phyloP scores from a whole-genome alignment of 1,284 basidiomycete species.

The Ustilago hordei region DNA sequence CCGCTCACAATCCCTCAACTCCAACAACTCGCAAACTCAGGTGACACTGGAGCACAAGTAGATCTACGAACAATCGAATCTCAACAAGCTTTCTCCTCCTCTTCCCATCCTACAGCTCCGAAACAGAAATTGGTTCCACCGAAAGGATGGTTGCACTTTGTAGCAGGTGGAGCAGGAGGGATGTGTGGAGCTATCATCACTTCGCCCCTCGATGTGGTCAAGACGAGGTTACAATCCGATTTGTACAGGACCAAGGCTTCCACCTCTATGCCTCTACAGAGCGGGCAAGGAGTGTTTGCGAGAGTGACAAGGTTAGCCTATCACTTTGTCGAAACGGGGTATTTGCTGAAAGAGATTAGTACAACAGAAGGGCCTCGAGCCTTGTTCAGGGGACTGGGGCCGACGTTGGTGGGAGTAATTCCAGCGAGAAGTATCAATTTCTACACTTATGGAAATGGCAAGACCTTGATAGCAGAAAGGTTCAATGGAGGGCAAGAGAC shows the following conservation, averaged over 20 bases:
- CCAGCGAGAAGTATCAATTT: conserved; percentile 94
- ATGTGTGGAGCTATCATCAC: conserved; percentile 98
- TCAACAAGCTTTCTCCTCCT: conserved; percentile 24
- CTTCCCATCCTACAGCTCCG: background rate
- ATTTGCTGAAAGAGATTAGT: conserved; percentile 75
- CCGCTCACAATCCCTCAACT: conserved; percentile 27
- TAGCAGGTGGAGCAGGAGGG: conserved; percentile 79
- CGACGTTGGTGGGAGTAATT: conserved; percentile 92
- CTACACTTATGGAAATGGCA: conserved; percentile 97
- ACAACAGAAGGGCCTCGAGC: conserved; percentile 89
- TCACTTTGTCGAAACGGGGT: conserved; percentile 94
- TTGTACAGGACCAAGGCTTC: conserved; percentile 75
- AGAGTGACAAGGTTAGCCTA: conserved; percentile 77
- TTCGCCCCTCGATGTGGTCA: conserved; percentile 97
- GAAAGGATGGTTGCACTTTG: conserved; percentile 71
- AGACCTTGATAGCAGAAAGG: conserved; percentile 83
- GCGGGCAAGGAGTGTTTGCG: conserved; percentile 21
- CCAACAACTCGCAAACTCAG: conserved; percentile 15
- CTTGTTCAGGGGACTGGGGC: conserved; percentile 92
- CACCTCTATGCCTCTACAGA: conserved; percentile 57
- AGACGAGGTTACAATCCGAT: conserved; percentile 93
- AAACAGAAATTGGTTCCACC: conserved; percentile 49
- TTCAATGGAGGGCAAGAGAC: conserved; percentile 87
- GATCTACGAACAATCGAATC: conserved; percentile 28
- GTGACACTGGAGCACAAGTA: conserved; percentile 47